Base-by-base conservation (phyloP, 2,329 filamentous ascomycete genomes). In the Pseudogymnoascus verrucosus region DNA sequence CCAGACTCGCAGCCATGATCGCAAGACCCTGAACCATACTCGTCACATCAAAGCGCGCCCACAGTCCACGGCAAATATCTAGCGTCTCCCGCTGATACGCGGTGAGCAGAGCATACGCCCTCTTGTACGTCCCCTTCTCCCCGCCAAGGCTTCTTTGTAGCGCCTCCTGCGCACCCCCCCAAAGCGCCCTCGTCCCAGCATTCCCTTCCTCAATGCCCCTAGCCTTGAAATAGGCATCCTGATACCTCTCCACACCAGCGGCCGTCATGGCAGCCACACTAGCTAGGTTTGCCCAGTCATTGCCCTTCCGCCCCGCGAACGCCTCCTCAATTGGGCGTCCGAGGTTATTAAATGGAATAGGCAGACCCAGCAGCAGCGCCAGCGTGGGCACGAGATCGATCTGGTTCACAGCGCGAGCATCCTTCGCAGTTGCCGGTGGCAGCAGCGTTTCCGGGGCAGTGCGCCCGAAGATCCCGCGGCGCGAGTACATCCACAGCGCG, bases 401-500 rank as follows among this genome's bases (percentile, higher is more conserved):
- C 76, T 99, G 95, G 65, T 86, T 85, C 42, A 87, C 83, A 0
- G 90, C 87, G 8, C 90, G 83, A 1, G 37, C 12, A 21, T 87
- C 84, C 74, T 95, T 96, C 42, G 93, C 92, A 21, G 84, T 90
- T n/a, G 78, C 75, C 5, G 85, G 87, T 16, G 86, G 87, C 19
- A 79, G 77, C 12, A 77, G 73, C 67, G 81, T 83, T 5, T 85
- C 82, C 2, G 84, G 78, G 60, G 84, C 80, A 1, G 85, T 89
- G 40, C 92, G 87, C 14, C 95, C 95, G 75, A 99, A 99, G 8
- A 90, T 75, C 0, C 87, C 86, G 69, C 85, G 88, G 75, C 93
- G 96, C 1, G 95, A 96, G 75, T 98, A 99, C 92, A 99, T 96
- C 93, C 95, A 99, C 57, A 99, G 76, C 1, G 95, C 92, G 63